These are phyloP conservation scores for Aspergillus melleus DNA, from an alignment of 2,329 filamentous ascomycete species.

Conservation along the genomic window DNA sequence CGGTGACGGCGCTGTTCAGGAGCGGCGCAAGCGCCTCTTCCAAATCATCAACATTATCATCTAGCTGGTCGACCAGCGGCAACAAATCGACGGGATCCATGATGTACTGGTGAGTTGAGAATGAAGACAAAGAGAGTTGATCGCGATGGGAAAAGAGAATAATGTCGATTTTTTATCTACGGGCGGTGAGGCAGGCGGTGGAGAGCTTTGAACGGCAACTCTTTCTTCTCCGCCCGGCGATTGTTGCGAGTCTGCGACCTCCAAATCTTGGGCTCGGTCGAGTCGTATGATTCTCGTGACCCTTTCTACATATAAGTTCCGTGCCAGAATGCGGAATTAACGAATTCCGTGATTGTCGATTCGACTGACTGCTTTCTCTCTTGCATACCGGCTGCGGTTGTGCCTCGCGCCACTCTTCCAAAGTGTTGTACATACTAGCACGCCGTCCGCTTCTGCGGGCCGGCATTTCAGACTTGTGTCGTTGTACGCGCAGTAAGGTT, in stretches of 20 bases:
- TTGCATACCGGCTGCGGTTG: background rate
- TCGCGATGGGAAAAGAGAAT: constrained; percentile 2
- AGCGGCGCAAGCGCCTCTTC: constrained; percentile 74
- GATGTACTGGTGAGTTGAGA: constrained; percentile 10
- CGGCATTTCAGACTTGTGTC: constrained; percentile 19
- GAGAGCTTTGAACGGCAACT: background rate
- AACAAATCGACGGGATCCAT: constrained; percentile 62
- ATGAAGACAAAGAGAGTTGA: constrained; percentile 18
- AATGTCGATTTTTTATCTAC: constrained; percentile 20
- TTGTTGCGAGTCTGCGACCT: background rate
- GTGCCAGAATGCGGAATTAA: background rate
- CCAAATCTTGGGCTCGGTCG: background rate
- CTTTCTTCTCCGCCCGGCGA: background rate
- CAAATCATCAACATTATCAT: constrained; percentile 75
- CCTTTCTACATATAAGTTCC: background rate
- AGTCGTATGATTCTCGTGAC: background rate
- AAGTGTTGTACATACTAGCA: constrained; percentile 37
- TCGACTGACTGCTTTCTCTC: background rate
- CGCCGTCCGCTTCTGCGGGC: constrained; percentile 35
- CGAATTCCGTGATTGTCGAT: background rate
- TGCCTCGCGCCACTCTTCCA: constrained; percentile 18
- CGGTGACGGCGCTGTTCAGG: constrained; percentile 62
- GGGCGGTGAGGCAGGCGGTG: constrained; percentile 25
- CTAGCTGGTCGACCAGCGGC: constrained; percentile 70
- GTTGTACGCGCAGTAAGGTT: background rate